Conservation (phyloP, 305 asterid species). For the Fraxinus angustifolia region DNA sequence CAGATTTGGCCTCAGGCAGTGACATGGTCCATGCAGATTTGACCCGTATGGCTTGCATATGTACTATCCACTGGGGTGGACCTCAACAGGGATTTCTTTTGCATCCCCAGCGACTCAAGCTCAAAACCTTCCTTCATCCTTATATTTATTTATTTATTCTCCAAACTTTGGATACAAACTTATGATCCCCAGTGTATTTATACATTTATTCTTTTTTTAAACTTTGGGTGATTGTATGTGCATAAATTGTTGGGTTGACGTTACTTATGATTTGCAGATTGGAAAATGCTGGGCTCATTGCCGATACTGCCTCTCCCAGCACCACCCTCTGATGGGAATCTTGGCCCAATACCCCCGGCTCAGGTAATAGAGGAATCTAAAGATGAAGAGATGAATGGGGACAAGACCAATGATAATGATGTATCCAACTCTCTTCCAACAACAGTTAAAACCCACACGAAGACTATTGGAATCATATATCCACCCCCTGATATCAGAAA, state of each 20-base stretch:
- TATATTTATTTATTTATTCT: neutral
- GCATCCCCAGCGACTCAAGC: neutral
- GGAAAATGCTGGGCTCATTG: conserved; percentile 55
- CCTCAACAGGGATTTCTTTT: neutral
- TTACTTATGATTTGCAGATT: conserved; percentile 23
- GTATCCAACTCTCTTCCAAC: conserved; percentile 35
- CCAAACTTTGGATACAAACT: neutral
- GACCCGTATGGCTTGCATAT: neutral
- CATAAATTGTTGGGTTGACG: neutral
- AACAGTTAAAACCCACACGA: conserved; percentile 77
- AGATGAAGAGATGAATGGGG: conserved; percentile 35
- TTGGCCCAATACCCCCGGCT: conserved; percentile 53
- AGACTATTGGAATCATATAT: conserved; percentile 77
- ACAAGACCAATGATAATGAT: conserved; percentile 26
- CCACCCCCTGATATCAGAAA: conserved; percentile 90
- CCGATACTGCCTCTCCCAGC: conserved; percentile 80
- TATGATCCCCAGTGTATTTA: neutral
- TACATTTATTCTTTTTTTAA: neutral
- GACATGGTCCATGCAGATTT: neutral
- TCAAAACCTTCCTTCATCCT: neutral
- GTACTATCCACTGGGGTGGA: neutral
- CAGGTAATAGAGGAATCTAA: conserved; percentile 47
- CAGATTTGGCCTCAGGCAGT: neutral
- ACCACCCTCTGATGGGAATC: conserved; percentile 73
- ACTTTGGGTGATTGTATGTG: neutral